Evolutionary conservation across 805 yeast genomes (phyloP), one percentile per base, ranked within the genome.

Genomic region (Ogataea pini): DNA sequence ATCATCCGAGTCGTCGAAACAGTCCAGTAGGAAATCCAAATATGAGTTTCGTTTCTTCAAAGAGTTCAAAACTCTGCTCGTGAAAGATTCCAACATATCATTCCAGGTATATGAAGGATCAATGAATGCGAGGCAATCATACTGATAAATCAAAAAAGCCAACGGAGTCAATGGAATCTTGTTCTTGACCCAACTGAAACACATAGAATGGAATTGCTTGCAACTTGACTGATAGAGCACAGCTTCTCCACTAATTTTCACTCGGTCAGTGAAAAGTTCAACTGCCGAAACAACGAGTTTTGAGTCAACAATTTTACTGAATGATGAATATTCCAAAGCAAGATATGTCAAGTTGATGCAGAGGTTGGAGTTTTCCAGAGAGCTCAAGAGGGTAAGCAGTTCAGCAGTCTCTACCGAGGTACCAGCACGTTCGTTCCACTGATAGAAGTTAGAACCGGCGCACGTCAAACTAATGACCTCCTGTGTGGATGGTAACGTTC

Each of bases 401-500:
- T 37, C 41, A 17, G 22, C 57, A 46, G 57, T 61, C 54, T 7
- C 31, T n/a, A 7, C 44, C 39, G n/a, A 49, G 49, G 32, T 39
- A 46, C 10, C 56, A 47, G 1, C 36, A 4, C 19, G 18, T 5
- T 10, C 25, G 18, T 54, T 45, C 61, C 62, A 57, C 3, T 28
- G n/a, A 9, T 44, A 40, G 13, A 50, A 50, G 32, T 42, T 46
- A 4, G 57, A 49, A 1, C 37, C 53, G 3, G 14, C 17, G 5
- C 51, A 48, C 1, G 45, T 34, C 1, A 40, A 24, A 18, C 39
- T 32, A 4, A 55, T 28, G 4, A 55, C 22, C 4, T 28, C 18
- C 9, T 42, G 50, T 16, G 36, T 14, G n/a, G 43, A 17, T 7
- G 54, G 48, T 4, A 49, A 14, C n/a, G 41, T 18, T 24, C 32